Evolutionary conservation across 2,329 filamentous ascomycete species (phyloP), one percentile per base, ranked within the genome.

Genomic region (Fusarium continuum): DNA sequence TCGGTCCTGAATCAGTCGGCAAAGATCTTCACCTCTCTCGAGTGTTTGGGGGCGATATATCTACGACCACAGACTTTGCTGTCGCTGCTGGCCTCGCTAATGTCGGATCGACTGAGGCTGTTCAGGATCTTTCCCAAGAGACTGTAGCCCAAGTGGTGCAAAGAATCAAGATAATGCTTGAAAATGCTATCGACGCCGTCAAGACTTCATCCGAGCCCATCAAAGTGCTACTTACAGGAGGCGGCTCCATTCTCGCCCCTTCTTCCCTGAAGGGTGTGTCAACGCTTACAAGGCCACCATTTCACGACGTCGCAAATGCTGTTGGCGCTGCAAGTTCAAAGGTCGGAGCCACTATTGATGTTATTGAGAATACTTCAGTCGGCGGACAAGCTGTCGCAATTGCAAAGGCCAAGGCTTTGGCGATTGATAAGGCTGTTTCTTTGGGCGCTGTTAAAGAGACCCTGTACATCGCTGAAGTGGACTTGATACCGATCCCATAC

Each of bases 321-420:
- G 80, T 83, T 4, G 81, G 81, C 5, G 80, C 80, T 13, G 80
- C 80, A 2, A 80, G 80, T 59, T 77, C 79, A 11, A 29, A 26
- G 2, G 41, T 59, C 1, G 47, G 49, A 4, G 49, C 26, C 0
- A 29, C 32, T 2, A 31, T 52, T 7, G 49, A 52, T 31, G 19
- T 52, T 0, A 41, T 52, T 4, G 40, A 52, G 14, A 52, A 32
- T n/a, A 36, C 49, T 2, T 16, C n/a, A 0, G 19, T 34, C 2
- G 31, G 38, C 11, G 8, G 31, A 0, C 40, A 43, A 14, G 8
- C 40, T 2, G 26, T 47, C 5, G 41, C 49, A 11, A 35, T 47
- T 19, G 34, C 36, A 5, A 17, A 26, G 5, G 47, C 47, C 3
- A 51, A 38, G 9, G 14, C 8, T 6, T 13, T 45, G 5, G 49